Base-by-base conservation (phyloP, 352 stramenopile species). In the Achlya hypogyna region DNA sequence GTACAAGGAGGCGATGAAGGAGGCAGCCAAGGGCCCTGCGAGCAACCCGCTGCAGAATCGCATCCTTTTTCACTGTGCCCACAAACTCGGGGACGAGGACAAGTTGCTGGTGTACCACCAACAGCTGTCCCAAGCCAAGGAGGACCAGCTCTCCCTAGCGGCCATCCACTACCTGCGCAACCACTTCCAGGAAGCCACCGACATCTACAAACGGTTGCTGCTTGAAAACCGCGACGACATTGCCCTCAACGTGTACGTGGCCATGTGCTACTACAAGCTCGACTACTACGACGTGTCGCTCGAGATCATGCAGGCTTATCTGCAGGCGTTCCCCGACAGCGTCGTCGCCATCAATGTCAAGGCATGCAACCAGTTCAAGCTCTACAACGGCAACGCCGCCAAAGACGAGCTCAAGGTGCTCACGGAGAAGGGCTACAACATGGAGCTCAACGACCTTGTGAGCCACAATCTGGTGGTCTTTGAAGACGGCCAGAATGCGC, bases 181-280 rank as follows among this genome's bases (percentile, higher is more conserved):
- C 65, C 92, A 98, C 65, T 98, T 96, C 75, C 90, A 98, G 62
- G 91, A 97, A 54, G 70, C 43, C 14, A 97, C 89, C 0, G 92
- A 98, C 71, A 97, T 98, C 45, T 99, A 98, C 89, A 98, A 98
- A 71, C 78, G 87, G 0, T 76, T 98, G 8, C 71, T 98, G 62
- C 78, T 98, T 4, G 90, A 98, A 70, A 95, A 98, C 71, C 81
- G 89, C n/a, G 94, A 98, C 53, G 89, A 98, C 65, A 85, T 98
- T 18, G 95, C 95, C 31, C 81, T 99, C 8, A 98, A 99, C 73
- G 93, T 98, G 40, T 99, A 98, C 71, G 89, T 98, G n/a, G 95
- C 96, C 58, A 98, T 98, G 91, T 98, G 93, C 71, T 98, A 98
- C 75, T 99, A 98, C 91, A 98, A 98, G 69, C 87, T 98, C 31